phyloP scores from a whole-genome alignment of 225 moss, liverwort and hornwort species.

The Polytrichum formosum region DNA sequence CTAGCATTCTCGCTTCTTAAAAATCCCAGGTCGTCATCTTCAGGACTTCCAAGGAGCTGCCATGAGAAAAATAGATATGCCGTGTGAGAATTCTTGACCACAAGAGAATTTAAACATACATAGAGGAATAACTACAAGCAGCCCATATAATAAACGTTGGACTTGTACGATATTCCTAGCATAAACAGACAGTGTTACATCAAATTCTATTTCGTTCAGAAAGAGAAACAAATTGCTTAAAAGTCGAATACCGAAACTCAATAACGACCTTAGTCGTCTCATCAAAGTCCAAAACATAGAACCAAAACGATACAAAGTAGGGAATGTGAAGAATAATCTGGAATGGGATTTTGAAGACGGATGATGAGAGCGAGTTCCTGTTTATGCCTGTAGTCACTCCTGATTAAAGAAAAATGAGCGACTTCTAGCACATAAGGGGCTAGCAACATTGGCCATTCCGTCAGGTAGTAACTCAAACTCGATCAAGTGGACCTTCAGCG shows the following conservation, averaged over 20 bases:
- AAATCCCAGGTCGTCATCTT: conserved; percentile 56
- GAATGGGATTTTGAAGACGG: background rate
- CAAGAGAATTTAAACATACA: background rate
- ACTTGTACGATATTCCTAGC: background rate
- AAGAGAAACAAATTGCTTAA: too few species aligned
- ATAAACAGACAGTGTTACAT: background rate
- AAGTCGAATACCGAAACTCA: too few species aligned
- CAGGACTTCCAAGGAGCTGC: conserved; percentile 60
- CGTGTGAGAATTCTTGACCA: background rate
- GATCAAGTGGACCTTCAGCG: too few species aligned
- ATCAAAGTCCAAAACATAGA: background rate
- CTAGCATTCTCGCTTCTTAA: conserved; percentile 60
- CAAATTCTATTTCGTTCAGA: too few species aligned
- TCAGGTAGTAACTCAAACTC: background rate
- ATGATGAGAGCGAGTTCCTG: background rate
- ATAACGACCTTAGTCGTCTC: background rate
- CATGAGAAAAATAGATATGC: conserved; percentile 6
- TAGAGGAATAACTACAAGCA: too few species aligned
- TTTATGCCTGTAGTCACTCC: background rate
- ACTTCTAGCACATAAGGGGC: background rate
- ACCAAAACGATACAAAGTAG: background rate
- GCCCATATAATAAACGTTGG: background rate
- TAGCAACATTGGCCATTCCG: background rate
- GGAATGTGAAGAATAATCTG: background rate
- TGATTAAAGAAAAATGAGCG: background rate